Percentiles rank a stretch among this genome's conserved stretches.
Evolutionary conservation across 306 rosid species (phyloP).

Genomic region (Prinsepia uniflora): DNA sequence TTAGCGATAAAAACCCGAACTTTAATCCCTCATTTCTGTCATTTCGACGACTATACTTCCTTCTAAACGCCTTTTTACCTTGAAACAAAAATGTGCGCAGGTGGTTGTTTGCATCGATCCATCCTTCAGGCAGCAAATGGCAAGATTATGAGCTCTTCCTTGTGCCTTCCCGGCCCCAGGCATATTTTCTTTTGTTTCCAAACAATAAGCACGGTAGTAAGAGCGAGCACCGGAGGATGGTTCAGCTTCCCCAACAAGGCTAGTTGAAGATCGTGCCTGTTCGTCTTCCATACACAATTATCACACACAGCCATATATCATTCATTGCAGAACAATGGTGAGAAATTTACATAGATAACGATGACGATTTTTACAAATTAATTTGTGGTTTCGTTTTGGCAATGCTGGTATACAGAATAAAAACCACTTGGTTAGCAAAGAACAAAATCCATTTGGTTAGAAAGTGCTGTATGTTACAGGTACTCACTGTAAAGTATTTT

Average conservation of each 20-base stretch:
- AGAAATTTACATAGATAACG: background rate
- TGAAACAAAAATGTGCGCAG: slow-evolving; percentile 34
- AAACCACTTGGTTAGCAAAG: background rate
- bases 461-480: too few relatives aligned
- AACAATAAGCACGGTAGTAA: background rate
- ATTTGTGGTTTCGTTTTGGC: background rate
- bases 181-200: background rate
- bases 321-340: background rate
- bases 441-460: too few relatives aligned
- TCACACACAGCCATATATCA: background rate
- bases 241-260: background rate
- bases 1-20: too few relatives aligned
- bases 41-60: background rate
- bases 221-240: background rate
- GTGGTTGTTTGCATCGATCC: slow-evolving; percentile 89
- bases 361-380: background rate
- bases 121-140: slow-evolving; percentile 43
- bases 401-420: background rate
- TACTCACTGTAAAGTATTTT: too few relatives aligned
- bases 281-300: background rate
- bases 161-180: background rate
- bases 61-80: background rate
- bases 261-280: background rate
- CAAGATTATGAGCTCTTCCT: slow-evolving; percentile 53
- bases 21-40: background rate